Evolutionary conservation across 257 asterid genomes (phyloP).

Genomic region (Forsythia viridissima): DNA sequence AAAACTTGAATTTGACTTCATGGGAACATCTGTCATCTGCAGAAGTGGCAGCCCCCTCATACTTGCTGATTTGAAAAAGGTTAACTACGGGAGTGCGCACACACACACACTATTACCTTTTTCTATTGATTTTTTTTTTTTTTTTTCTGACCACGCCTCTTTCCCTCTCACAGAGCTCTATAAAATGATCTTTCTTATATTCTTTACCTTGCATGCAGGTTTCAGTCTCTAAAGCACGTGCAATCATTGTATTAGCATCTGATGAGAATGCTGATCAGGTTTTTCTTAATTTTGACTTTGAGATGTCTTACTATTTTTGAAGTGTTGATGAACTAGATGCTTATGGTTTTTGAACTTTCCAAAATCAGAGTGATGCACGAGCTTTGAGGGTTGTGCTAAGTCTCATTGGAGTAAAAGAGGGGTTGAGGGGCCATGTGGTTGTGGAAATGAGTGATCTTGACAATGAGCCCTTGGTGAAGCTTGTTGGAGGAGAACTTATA

Average conservation of each 20-base stretch:
- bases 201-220: slow-evolving; percentile 52
- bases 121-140: slow-evolving; percentile 11
- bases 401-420: slow-evolving; percentile 88
- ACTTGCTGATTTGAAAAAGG: slow-evolving; percentile 97
- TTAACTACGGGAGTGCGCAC: neutral
- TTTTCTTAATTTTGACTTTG: slow-evolving; percentile 20
- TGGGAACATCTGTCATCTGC: slow-evolving; percentile 96
- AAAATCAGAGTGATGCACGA: slow-evolving; percentile 88
- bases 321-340: slow-evolving; percentile 21
- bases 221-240: slow-evolving; percentile 97
- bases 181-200: slow-evolving; percentile 9
- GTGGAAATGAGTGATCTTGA: slow-evolving; percentile 99
- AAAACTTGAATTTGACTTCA: slow-evolving; percentile 88
- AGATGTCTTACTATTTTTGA: slow-evolving; percentile 13
- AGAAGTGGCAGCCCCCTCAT: slow-evolving; percentile 98
- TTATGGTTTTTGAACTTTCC: slow-evolving; percentile 27
- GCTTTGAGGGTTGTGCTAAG: slow-evolving; percentile 98
- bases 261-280: slow-evolving; percentile 99
- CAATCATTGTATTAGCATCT: slow-evolving; percentile 91
- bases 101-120: slow-evolving; percentile 4
- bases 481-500: slow-evolving; percentile 92
- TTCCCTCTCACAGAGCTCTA: slow-evolving; percentile 16
- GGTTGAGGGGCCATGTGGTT: slow-evolving; percentile 92
- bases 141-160: neutral
- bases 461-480: slow-evolving; percentile 98